A percentile compares a stretch with the other conserved stretches of the same genome.
phyloP scores from a whole-genome alignment of 2,329 filamentous ascomycete genomes.

The Trichoderma pleuroti region DNA sequence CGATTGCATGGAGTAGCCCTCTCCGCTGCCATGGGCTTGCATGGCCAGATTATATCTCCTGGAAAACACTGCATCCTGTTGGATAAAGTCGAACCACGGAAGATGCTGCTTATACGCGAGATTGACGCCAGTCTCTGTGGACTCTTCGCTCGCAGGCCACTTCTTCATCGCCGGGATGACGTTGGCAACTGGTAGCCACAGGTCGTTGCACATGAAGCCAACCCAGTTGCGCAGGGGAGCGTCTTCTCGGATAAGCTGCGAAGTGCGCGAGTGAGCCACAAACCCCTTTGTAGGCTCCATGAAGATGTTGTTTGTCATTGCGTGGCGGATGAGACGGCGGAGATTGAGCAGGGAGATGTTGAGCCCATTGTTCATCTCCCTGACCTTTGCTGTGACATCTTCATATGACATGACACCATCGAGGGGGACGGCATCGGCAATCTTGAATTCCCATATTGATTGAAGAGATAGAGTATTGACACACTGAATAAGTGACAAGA shows the following conservation, averaged over 20 bases:
- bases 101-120: conserved; percentile 25
- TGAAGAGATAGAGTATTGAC: conserved; percentile 29
- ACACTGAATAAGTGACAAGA: conserved; percentile 16
- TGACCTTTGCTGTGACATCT: conserved; percentile 26
- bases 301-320: conserved; percentile 39
- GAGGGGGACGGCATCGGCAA: conserved; percentile 28
- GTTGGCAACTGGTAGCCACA: conserved; percentile 30
- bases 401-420: conserved; percentile 27
- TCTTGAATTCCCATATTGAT: conserved; percentile 30
- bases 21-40: conserved; percentile 27
- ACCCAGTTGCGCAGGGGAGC: conserved; percentile 30
- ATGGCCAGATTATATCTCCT: conserved; percentile 33
- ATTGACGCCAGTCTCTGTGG: conserved; percentile 33
- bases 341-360: conserved; percentile 33
- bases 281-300: conserved; percentile 34
- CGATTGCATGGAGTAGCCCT: conserved; percentile 21
- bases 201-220: conserved; percentile 29
- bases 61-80: conserved; percentile 25
- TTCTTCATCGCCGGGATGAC: conserved; percentile 33
- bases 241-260: conserved; percentile 30
- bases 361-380: conserved; percentile 37
- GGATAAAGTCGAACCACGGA: conserved; percentile 29
- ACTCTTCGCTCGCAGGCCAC: conserved; percentile 34
- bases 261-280: conserved; percentile 38
- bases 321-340: conserved; percentile 37